These are phyloP conservation scores for Didymella sp. DNA, from an alignment of 2,329 filamentous ascomycete genomes.

Conservation along the genomic window DNA sequence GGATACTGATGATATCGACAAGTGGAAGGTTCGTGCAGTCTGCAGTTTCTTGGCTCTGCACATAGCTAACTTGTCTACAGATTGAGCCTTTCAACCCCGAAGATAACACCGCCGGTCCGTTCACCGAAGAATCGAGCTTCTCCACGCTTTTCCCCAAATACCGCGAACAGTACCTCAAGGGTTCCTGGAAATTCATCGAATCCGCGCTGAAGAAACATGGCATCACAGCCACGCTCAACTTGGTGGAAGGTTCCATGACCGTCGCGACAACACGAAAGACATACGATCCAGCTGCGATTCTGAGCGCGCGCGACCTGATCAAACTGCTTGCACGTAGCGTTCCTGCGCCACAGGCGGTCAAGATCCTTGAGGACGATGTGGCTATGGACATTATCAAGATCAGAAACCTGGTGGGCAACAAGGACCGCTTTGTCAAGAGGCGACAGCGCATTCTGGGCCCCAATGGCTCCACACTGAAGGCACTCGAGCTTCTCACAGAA, in stretches of 20 bases:
- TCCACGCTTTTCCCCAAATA: constrained; percentile 91
- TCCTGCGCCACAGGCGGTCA: constrained; percentile 88
- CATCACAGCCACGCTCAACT: constrained; percentile 88
- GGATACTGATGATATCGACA: constrained; percentile 93
- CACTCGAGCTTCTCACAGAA: constrained; percentile 86
- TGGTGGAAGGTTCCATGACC: constrained; percentile 95
- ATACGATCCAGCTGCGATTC: constrained; percentile 87
- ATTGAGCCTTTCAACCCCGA: constrained; percentile 83
- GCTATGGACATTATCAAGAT: constrained; percentile 98
- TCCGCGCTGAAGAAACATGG: constrained; percentile 84
- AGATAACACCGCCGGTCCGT: constrained; percentile 84
- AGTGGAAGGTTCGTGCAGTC: constrained; percentile 74
- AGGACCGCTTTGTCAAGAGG: constrained; percentile 94
- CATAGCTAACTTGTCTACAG: constrained; percentile 48
- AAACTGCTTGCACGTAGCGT: constrained; percentile 86
- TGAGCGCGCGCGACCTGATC: constrained; percentile 93
- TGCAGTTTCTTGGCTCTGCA: background rate
- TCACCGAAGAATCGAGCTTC: constrained; percentile 93
- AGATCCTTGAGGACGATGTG: constrained; percentile 90
- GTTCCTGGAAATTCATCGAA: constrained; percentile 91
- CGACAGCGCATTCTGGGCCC: constrained; percentile 92
- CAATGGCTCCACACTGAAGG: constrained; percentile 90
- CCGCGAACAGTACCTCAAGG: constrained; percentile 89
- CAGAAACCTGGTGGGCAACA: constrained; percentile 85
- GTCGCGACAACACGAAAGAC: constrained; percentile 94